Evolutionary conservation across 2,329 filamentous ascomycete genomes (phyloP).

Genomic region (Orbilia brochopaga): DNA sequence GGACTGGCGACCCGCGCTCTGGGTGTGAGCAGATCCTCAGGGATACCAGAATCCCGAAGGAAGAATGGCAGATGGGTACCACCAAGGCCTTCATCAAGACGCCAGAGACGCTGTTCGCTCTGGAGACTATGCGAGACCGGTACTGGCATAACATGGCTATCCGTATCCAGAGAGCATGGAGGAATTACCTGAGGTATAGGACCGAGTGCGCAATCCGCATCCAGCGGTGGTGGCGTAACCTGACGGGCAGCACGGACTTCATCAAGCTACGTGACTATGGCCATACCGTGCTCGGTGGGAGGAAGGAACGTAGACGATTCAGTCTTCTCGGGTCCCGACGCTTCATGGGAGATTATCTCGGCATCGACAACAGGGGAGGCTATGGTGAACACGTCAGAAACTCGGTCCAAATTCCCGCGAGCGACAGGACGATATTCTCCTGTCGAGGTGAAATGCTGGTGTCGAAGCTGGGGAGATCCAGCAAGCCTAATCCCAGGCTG

Average conservation of each 20-base stretch:
- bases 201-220: slow-evolving; percentile 85
- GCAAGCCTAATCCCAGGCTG: slow-evolving; percentile 85
- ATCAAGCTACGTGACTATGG: slow-evolving; percentile 86
- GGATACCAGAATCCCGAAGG: slow-evolving; percentile 71
- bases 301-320: slow-evolving; percentile 82
- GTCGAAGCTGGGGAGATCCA: slow-evolving; percentile 94
- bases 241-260: slow-evolving; percentile 87
- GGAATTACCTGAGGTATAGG: slow-evolving; percentile 93
- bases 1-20: slow-evolving; percentile 76
- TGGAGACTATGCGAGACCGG: slow-evolving; percentile 95
- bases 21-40: slow-evolving; percentile 89
- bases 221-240: slow-evolving; percentile 92
- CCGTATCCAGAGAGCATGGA: slow-evolving; percentile 98
- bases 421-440: slow-evolving; percentile 84
- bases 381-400: slow-evolving; percentile 86
- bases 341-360: slow-evolving; percentile 76
- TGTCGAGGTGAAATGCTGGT: slow-evolving; percentile 88
- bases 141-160: slow-evolving; percentile 80
- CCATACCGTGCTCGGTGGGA: slow-evolving; percentile 77
- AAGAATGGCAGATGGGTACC: slow-evolving; percentile 96
- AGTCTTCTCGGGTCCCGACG: slow-evolving; percentile 79
- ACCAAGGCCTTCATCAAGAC: slow-evolving; percentile 99
- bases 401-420: slow-evolving; percentile 76
- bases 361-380: slow-evolving; percentile 82
- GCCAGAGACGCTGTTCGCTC: slow-evolving; percentile 91